Conservation (phyloP, 257 asterid genomes). For the Gentiana dahurica region DNA sequence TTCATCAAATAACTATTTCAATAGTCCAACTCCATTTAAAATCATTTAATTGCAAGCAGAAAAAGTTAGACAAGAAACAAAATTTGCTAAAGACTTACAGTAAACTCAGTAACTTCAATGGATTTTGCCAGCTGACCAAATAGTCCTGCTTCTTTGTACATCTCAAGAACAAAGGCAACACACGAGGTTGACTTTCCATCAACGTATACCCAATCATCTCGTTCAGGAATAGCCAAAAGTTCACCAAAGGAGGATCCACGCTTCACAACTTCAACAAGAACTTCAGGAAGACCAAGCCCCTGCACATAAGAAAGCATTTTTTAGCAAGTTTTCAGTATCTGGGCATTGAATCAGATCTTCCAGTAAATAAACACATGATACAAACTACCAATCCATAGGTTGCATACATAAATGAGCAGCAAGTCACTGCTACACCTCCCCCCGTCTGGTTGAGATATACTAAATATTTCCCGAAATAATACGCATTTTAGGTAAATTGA, state of each 20-base stretch:
- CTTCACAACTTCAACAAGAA: conserved; percentile 79
- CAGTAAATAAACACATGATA: too few species aligned
- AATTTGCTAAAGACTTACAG: conserved; percentile 40
- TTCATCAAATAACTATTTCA: not conserved
- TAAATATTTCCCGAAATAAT: too few species aligned
- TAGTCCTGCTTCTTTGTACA: conserved; percentile 88
- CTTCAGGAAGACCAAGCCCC: conserved; percentile 64
- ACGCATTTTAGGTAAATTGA: too few species aligned
- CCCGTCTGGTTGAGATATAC: too few species aligned
- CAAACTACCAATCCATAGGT: too few species aligned
- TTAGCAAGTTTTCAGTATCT: too few species aligned
- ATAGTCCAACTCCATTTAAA: not conserved
- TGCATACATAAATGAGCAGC: too few species aligned
- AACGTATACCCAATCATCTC: conserved; percentile 70
- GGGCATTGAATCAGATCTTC: too few species aligned
- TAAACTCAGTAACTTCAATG: conserved; percentile 86
- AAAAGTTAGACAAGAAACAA: not conserved
- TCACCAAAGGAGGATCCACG: conserved; percentile 81
- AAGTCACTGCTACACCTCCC: too few species aligned
- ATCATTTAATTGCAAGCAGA: not conserved
- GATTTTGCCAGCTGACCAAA: conserved; percentile 60
- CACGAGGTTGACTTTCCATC: conserved; percentile 92
- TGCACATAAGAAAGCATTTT: conserved; percentile 17
- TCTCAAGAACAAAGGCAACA: conserved; percentile 78
- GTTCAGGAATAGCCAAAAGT: conserved; percentile 74